Evolutionary conservation across 208 protist genomes (phyloP).

Genomic region (Crithidia brevicula): DNA sequence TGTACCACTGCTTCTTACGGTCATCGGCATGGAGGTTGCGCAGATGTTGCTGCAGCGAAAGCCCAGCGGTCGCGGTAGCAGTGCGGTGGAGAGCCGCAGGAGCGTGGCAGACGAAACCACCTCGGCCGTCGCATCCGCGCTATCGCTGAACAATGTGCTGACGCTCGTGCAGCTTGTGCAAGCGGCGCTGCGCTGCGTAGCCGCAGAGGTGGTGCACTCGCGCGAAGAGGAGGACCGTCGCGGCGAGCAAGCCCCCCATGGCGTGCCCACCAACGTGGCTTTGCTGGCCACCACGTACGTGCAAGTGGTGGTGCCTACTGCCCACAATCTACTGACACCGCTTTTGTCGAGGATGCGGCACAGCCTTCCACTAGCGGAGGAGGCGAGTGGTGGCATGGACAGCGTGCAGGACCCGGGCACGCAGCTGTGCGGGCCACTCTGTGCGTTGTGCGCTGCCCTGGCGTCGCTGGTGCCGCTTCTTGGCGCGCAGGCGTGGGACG

Average conservation of each 20-base stretch:
- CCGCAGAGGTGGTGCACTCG: slow-evolving; percentile 31
- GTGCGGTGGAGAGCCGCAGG: slow-evolving; percentile 6
- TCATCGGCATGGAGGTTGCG: slow-evolving; percentile 50
- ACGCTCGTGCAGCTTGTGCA: slow-evolving; percentile 48
- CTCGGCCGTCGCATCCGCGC: slow-evolving; percentile 19
- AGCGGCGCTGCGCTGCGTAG: slow-evolving; percentile 40
- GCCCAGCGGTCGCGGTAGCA: not conserved
- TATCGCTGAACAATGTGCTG: slow-evolving; percentile 43
- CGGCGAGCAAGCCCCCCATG: not conserved
- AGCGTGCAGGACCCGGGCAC: slow-evolving; percentile 12
- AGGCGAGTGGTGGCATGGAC: not conserved
- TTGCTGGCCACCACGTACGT: slow-evolving; percentile 38
- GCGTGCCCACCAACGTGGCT: not conserved
- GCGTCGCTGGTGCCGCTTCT: slow-evolving; percentile 50
- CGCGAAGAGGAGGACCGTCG: slow-evolving; percentile 15
- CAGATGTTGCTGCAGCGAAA: slow-evolving; percentile 19
- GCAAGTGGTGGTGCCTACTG: slow-evolving; percentile 47
- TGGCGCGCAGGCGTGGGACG: slow-evolving; percentile 35
- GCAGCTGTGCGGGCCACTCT: slow-evolving; percentile 32
- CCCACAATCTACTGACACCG: slow-evolving; percentile 31
- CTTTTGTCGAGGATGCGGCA: slow-evolving; percentile 21
- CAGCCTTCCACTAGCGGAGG: not conserved
- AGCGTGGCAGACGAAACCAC: slow-evolving; percentile 4
- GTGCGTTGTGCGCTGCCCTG: slow-evolving; percentile 46
- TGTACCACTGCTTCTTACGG: slow-evolving; percentile 58